These are phyloP conservation scores for Hansenula lynferdii DNA, from an alignment of 1,139 yeast genomes.

Conservation along the genomic window DNA sequence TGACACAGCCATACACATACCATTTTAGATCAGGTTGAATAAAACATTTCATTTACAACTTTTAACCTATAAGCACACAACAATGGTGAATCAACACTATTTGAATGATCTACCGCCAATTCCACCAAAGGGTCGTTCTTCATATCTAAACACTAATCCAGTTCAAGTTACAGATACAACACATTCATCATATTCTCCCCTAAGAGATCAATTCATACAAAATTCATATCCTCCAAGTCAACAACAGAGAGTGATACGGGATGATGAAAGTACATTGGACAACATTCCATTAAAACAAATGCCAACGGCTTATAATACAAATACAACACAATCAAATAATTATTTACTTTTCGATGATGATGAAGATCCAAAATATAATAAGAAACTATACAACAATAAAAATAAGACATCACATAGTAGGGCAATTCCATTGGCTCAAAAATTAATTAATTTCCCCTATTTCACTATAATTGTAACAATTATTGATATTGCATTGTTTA, in stretches of 20 bases:
- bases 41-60: too few relatives aligned
- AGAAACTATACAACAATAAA: slow-evolving; percentile 6
- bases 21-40: too few relatives aligned
- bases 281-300: background rate
- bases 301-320: background rate
- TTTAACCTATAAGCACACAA: background rate
- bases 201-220: background rate
- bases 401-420: background rate
- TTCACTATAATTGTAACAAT: slow-evolving; percentile 42
- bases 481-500: slow-evolving; percentile 55
- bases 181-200: background rate
- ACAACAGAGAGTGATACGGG: background rate
- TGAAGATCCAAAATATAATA: background rate
- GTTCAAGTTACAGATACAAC: background rate
- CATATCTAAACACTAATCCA: background rate
- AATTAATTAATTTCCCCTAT: slow-evolving; percentile 26
- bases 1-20: too few relatives aligned
- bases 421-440: background rate
- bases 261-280: background rate
- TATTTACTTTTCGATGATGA: background rate
- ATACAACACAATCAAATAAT: background rate
- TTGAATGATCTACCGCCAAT: background rate
- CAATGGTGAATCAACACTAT: background rate
- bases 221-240: background rate
- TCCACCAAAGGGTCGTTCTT: slow-evolving; percentile 1